Base-by-base conservation (phyloP, 106 monocot species). In the Agapanthus africanus region DNA sequence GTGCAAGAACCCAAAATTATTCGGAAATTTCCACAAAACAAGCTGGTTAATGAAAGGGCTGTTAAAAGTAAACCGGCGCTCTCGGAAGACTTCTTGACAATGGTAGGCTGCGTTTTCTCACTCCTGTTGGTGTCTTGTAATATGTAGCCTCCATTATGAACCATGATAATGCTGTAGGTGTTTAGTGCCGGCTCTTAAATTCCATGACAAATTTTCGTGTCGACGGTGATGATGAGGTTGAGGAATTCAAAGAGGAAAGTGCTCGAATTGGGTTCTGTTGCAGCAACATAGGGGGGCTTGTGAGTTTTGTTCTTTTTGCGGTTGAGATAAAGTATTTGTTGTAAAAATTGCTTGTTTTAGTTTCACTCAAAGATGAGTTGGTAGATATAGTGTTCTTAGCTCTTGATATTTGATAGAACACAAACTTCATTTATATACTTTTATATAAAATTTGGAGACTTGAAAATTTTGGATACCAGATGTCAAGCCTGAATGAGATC, bases 1-100 rank as follows among this genome's bases (percentile, higher is more conserved):
- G 31, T 62, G 11, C 37, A 44, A 41, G 59, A 67, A 51, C 65
- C 52, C 19, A 59, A 66, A 56, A 31, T 72, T 31, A 54, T 74
- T 37, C 41, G 78, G 2, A 71, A 56, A 50, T 72, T 78, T 39
- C 66, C 72, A 14, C 72, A 78, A 57, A 78, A 65, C 34, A 54
- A 30, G 51, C 78, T 66, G 34, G 31, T 78, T 59, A 38, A 22
- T 44, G 66, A 59, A n/a, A 49, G 21, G n/a, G n/a, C n/a, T n/a
- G n/a, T n/a, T n/a, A n/a, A 31, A 65, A 49, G 21, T 32, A 78
- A 72, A 49, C 35, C 40, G 14, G 37, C 3, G 15, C 59, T 72
- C 65, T 78, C 78, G 1, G 39, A 66, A 41, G 77, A 77, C 41
- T 19, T 77, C 32, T 44, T 77, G 64, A 54, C 65, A 42, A 71